Percentiles rank a stretch among this genome's conserved stretches.
Conservation (phyloP, 2,329 filamentous ascomycete species). For the Samsoniella hepiali region DNA sequence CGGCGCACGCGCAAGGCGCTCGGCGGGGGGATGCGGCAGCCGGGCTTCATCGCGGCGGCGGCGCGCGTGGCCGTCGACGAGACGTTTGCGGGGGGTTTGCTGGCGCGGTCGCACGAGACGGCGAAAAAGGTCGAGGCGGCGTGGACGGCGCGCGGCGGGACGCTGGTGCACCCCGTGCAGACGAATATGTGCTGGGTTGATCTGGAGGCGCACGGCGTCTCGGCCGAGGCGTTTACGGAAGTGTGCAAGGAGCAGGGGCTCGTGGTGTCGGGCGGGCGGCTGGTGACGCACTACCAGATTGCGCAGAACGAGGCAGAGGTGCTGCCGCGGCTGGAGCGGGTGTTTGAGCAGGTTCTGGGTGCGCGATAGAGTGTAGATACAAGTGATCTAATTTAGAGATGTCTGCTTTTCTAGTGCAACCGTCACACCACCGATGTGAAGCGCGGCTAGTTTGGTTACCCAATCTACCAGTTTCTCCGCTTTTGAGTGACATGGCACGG, state of each 20-base stretch:
- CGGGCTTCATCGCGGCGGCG: slow-evolving; percentile 68
- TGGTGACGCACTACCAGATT: slow-evolving; percentile 59
- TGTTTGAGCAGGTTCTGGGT: slow-evolving; percentile 45
- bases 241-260: slow-evolving; percentile 43
- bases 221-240: slow-evolving; percentile 35
- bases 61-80: slow-evolving; percentile 63
- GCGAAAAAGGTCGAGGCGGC: slow-evolving; percentile 64
- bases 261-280: slow-evolving; percentile 37
- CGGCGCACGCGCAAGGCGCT: slow-evolving; percentile 62
- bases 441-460: too few relatives aligned
- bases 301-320: slow-evolving; percentile 58
- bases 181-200: slow-evolving; percentile 95
- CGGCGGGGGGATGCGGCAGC: slow-evolving; percentile 71
- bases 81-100: slow-evolving; percentile 52
- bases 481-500: too few relatives aligned
- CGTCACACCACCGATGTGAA: too few relatives aligned
- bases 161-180: slow-evolving; percentile 65
- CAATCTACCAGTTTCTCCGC: too few relatives aligned
- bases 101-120: slow-evolving; percentile 57
- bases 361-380: background rate
- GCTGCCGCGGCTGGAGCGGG: slow-evolving; percentile 51
- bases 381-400: too few relatives aligned
- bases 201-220: slow-evolving; percentile 56
- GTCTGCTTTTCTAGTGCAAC: too few relatives aligned
- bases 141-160: slow-evolving; percentile 69